Percentiles rank a stretch among this genome's conserved stretches.
Evolutionary conservation across 75 land plant genomes (phyloP).

Genomic region (Pinus tabuliformis): DNA sequence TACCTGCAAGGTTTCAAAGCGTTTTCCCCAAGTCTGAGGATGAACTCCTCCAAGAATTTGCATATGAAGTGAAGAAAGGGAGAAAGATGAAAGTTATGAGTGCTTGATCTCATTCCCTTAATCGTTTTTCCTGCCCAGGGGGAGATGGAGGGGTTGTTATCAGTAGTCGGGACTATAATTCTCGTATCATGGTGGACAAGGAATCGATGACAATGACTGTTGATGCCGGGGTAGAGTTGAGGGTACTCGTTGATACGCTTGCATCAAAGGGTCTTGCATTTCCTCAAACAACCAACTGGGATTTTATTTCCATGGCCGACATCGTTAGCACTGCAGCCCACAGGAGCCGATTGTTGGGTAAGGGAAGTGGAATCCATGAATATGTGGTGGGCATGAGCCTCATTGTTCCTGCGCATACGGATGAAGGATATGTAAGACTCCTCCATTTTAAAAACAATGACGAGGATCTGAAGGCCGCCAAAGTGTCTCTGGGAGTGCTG

Average conservation of each 20-base stretch:
- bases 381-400: constrained; percentile 29
- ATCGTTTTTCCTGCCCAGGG: constrained; percentile 29
- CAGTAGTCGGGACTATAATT: constrained; percentile 19
- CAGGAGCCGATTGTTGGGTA: constrained; percentile 33
- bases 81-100: constrained; percentile 31
- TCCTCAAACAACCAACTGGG: constrained; percentile 37
- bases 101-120: constrained; percentile 28
- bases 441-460: too few species aligned
- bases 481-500: too few species aligned
- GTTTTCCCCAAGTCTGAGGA: constrained; percentile 28
- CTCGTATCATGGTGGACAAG: constrained; percentile 6
- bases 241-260: constrained; percentile 18
- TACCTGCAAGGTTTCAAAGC: constrained; percentile 21
- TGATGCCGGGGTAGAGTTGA: constrained; percentile 12
- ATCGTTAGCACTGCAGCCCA: constrained; percentile 40
- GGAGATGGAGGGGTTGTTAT: constrained; percentile 29
- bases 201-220: constrained; percentile 4
- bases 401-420: constrained; percentile 24
- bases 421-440: neutral
- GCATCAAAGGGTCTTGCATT: constrained; percentile 26
- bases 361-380: constrained; percentile 36
- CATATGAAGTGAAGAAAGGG: constrained; percentile 14
- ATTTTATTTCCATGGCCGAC: constrained; percentile 33
- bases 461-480: too few species aligned
- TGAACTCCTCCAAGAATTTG: constrained; percentile 28